These are phyloP conservation scores for Sclerospora graminicola DNA, from an alignment of 352 stramenopile species.

Conservation along the genomic window DNA sequence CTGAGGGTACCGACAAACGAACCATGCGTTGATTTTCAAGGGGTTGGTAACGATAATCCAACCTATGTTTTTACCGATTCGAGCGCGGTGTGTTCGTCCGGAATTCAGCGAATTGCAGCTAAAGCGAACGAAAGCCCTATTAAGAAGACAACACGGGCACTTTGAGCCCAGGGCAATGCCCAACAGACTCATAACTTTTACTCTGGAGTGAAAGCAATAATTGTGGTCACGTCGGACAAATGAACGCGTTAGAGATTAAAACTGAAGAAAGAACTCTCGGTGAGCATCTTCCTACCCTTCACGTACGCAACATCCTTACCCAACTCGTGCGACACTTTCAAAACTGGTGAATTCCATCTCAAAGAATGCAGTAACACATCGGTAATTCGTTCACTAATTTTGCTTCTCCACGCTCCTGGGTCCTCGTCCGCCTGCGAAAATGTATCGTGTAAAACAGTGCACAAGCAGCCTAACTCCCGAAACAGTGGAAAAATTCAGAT, in stretches of 20 bases:
- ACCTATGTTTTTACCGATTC: slow-evolving; percentile 65
- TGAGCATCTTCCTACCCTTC: slow-evolving; percentile 46
- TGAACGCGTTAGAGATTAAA: slow-evolving; percentile 55
- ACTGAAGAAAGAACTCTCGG: slow-evolving; percentile 51
- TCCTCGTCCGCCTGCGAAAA: background rate
- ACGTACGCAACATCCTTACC: slow-evolving; percentile 51
- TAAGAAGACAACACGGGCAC: slow-evolving; percentile 19
- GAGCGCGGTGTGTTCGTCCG: slow-evolving; percentile 21
- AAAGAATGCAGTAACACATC: slow-evolving; percentile 45
- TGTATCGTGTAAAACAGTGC: slow-evolving; percentile 1
- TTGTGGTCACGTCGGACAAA: slow-evolving; percentile 44
- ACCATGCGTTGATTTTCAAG: slow-evolving; percentile 43
- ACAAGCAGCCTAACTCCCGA: slow-evolving; percentile 15
- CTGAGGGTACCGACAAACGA: slow-evolving; percentile 5
- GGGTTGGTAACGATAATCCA: slow-evolving; percentile 68
- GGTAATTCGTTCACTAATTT: slow-evolving; percentile 58
- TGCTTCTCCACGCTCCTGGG: slow-evolving; percentile 25
- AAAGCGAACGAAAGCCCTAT: slow-evolving; percentile 31
- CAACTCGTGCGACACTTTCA: slow-evolving; percentile 41
- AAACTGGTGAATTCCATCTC: slow-evolving; percentile 25
- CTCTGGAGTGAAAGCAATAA: slow-evolving; percentile 64
- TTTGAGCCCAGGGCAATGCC: background rate
- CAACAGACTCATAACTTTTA: slow-evolving; percentile 25
- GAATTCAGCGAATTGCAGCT: slow-evolving; percentile 6
- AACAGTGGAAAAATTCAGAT: slow-evolving; percentile 49